These are phyloP conservation scores for Oehlia diaphana DNA, from an alignment of 192 early-diverging fungal species.

Conservation along the genomic window DNA sequence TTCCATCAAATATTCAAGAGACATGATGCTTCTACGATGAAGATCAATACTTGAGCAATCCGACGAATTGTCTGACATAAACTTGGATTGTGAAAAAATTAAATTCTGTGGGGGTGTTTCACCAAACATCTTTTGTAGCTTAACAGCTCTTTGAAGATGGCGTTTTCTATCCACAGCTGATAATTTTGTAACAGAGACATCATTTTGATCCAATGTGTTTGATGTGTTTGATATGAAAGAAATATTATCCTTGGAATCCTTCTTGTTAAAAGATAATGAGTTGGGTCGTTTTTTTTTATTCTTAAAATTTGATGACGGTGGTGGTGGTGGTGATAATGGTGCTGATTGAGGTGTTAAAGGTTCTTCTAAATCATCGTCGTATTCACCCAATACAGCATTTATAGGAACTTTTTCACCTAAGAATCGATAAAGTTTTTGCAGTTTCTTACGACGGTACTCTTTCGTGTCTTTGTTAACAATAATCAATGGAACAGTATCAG, in stretches of 20 bases:
- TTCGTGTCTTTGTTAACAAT: constrained; percentile 18
- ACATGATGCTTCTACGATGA: constrained; percentile 15
- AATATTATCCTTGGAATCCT: neutral
- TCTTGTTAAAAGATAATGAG: constrained; percentile 10
- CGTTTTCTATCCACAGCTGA: constrained; percentile 37
- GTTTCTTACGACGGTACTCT: constrained; percentile 33
- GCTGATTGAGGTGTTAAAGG: neutral
- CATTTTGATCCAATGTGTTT: neutral
- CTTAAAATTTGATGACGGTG: neutral
- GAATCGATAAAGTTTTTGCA: constrained; percentile 49
- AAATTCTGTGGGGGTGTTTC: constrained; percentile 35
- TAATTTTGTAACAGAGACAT: constrained; percentile 13
- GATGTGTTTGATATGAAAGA: neutral
- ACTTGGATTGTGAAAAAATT: neutral
- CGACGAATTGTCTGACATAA: neutral
- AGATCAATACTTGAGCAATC: constrained; percentile 12
- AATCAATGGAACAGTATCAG: neutral
- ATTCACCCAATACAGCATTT: constrained; percentile 21
- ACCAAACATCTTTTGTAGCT: constrained; percentile 45
- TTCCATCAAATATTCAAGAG: constrained; percentile 30
- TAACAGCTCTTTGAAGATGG: constrained; percentile 38
- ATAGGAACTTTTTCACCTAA: constrained; percentile 43
- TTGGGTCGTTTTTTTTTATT: neutral
- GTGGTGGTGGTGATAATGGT: neutral
- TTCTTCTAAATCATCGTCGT: neutral